A percentile compares a stretch with the other conserved stretches of the same genome.
Conservation (phyloP, 805 yeast genomes). For the Pichia insulana region DNA sequence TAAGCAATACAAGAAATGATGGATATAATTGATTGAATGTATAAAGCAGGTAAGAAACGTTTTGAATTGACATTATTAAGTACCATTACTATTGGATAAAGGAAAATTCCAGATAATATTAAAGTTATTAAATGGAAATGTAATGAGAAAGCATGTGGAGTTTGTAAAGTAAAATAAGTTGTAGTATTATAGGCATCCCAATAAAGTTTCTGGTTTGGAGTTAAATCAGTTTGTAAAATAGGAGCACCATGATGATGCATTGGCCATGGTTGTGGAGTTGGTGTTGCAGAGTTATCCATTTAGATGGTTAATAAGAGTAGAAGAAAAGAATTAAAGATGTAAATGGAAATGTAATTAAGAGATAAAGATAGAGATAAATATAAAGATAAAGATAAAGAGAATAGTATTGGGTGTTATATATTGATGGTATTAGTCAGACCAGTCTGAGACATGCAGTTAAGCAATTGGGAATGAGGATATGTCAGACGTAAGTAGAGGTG, state of each 20-base stretch:
- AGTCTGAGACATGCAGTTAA: too few relatives aligned
- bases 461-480: too few relatives aligned
- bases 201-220: constrained; percentile 62
- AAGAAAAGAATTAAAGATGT: too few relatives aligned
- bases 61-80: constrained; percentile 50
- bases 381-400: too few relatives aligned
- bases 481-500: too few relatives aligned
- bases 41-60: constrained; percentile 50
- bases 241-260: constrained; percentile 56
- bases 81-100: constrained; percentile 64
- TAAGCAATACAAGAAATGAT: constrained; percentile 46
- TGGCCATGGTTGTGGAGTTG: constrained; percentile 40
- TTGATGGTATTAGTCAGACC: too few relatives aligned
- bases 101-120: constrained; percentile 35
- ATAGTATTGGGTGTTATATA: too few relatives aligned
- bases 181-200: constrained; percentile 80
- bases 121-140: constrained; percentile 44
- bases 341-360: too few relatives aligned
- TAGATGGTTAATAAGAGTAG: too few relatives aligned
- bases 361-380: too few relatives aligned
- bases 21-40: constrained; percentile 39
- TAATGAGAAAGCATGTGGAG: constrained; percentile 43
- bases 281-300: background rate
- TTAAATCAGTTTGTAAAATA: constrained; percentile 55
- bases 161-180: constrained; percentile 51